These are phyloP conservation scores for Ophiostoma montium DNA, from an alignment of 2,329 filamentous ascomycete species.

Conservation along the genomic window DNA sequence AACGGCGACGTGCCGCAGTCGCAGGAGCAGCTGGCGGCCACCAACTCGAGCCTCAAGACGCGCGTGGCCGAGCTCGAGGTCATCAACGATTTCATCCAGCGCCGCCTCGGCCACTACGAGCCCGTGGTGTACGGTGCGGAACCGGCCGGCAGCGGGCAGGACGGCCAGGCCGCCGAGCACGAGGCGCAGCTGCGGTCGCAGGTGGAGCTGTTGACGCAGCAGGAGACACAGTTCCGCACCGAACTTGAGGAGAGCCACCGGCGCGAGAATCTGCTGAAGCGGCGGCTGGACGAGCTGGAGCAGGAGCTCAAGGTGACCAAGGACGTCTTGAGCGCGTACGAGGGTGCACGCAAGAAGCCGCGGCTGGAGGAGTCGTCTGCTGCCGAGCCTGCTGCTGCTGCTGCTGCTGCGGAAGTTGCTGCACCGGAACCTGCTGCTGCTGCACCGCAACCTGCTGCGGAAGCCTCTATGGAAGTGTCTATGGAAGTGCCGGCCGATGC, in stretches of 20 bases:
- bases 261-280: conserved; percentile 69
- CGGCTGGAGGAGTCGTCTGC: conserved; percentile 14
- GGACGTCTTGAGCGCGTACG: conserved; percentile 16
- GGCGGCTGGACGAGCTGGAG: conserved; percentile 67
- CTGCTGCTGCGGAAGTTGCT: background rate
- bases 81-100: conserved; percentile 73
- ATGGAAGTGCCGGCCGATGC: no score
- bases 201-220: conserved; percentile 39
- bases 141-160: conserved; percentile 26
- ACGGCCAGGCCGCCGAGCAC: conserved; percentile 13
- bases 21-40: conserved; percentile 64
- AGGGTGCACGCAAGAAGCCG: conserved; percentile 19
- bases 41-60: conserved; percentile 82
- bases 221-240: conserved; percentile 41
- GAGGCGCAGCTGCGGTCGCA: conserved; percentile 36
- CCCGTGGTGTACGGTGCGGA: conserved; percentile 42
- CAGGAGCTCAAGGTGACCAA: conserved; percentile 33
- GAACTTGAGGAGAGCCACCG: conserved; percentile 65
- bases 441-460: background rate
- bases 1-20: conserved; percentile 48
- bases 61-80: conserved; percentile 90
- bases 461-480: no score
- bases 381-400: background rate
- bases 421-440: background rate
- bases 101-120: conserved; percentile 58